Evolutionary conservation across 805 yeast species (phyloP), one percentile per base, ranked within the genome.

Genomic region (Suhomyces tanzawaensis): DNA sequence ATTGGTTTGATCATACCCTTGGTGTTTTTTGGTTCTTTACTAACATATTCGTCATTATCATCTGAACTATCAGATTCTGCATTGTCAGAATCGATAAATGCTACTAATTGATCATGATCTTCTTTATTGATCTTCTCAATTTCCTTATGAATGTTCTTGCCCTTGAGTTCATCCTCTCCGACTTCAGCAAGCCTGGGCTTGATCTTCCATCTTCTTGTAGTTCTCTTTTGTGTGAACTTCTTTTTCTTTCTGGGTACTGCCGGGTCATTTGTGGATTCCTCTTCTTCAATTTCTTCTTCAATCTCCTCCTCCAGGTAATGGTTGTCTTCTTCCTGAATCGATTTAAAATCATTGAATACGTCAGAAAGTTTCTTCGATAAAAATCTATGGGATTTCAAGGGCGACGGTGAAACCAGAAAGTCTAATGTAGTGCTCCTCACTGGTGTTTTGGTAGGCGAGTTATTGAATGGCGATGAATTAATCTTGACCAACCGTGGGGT

Each of bases 141-240:
- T 36, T 62, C 66, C n/a, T 62, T 56, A 33, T 72, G 77, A 7
- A 77, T 52, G 44, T 76, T 58, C 19, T 66, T 60, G 12, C 52
- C 52, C n/a, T 57, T 58, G 24, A 72, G 44, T 9, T 47, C 50
- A 32, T 66, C 71, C 4, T 55, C 57, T 16, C 40, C 47, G 2
- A 42, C 51, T 1, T 38, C 43, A 3, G 46, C 56, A 3, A 40
- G 43, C 14, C 57, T 47, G 0, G 81, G 76, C 42, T 66, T 71
- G 41, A 77, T 62, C 41, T 72, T 75, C 57, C 71, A 69, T 35
- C 79, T 60, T 37, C 77, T 59, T 1, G 81, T 76, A 1, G 74
- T 68, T 48, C 82, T 56, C 55, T 77, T 77, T 29, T 72, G 76
- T 0, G 81, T 76, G 40, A 63, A 66, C 26, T 56, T 56, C 44